Evolutionary conservation across 2,329 filamentous ascomycete species (phyloP), one percentile per base, ranked within the genome.

Genomic region (Claviceps capensis): DNA sequence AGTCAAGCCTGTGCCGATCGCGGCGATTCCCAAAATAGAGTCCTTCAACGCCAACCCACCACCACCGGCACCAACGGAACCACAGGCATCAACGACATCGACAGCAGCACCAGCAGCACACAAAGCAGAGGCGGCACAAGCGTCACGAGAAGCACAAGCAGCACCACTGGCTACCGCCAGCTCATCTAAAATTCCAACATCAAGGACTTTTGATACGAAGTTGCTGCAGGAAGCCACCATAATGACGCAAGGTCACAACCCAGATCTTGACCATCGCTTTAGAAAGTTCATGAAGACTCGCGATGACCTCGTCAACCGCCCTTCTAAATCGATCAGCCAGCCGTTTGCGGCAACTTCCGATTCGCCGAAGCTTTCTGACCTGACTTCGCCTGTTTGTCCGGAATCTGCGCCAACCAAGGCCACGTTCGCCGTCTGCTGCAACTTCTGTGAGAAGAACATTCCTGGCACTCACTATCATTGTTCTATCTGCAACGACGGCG

Each of bases 381-480:
- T 26, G 13, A 53, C 11, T 48, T 46, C 47, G 8, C 47, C 47
- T 6, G 23, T 22, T 8, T 47, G 48, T n/a, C 50, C 52, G 2
- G 41, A 48, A 23, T 41, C n/a, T 8, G 34, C 49, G 23, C 30
- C 9, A 34, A 11, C 30, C 30, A 34, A 34, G 9, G 26, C 52
- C 19, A 52, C 53, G 38, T 95, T 90, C 69, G 86, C 86, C 13
- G 89, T 98, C 45, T 95, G 87, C 74, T 98, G 93, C 79, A 97
- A 98, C 72, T 78, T 81, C 65, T 98, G 93, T 69, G 85, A 88
- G 59, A 75, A 73, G 55, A 79, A 82, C 43, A 88, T 96, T 61
- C 79, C 84, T 30, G 82, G 88, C 60, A 79, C 82, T 49, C 91
- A 98, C 69, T 98, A 87, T 68, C 93, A 98, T 71, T 98, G 94